Percentiles rank a stretch among this genome's conserved stretches.
These are phyloP conservation scores for Pythium biforme DNA, from an alignment of 352 stramenopile genomes.

Conservation along the genomic window DNA sequence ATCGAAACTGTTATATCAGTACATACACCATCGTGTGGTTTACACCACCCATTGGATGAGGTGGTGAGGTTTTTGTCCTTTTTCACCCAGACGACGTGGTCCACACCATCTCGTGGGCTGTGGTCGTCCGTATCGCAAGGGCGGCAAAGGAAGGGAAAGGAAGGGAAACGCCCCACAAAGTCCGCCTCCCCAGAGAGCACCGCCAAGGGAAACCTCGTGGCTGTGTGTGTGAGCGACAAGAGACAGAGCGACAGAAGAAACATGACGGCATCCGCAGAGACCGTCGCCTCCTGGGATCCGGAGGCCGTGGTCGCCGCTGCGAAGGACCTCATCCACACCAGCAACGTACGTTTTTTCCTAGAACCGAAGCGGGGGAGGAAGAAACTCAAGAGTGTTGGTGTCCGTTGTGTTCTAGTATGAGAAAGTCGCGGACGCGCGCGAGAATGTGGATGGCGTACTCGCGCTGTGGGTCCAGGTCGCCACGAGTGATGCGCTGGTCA, in stretches of 20 bases:
- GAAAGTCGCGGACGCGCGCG: slow-evolving; percentile 60
- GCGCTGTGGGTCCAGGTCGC: slow-evolving; percentile 36
- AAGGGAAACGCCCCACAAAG: slow-evolving; percentile 6
- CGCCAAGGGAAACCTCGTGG: neutral
- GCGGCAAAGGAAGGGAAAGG: neutral
- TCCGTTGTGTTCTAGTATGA: slow-evolving; percentile 47
- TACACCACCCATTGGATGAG: neutral
- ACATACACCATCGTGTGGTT: neutral
- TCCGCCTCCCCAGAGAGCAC: too few species aligned
- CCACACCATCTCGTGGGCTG: neutral
- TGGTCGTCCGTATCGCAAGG: slow-evolving; percentile 10
- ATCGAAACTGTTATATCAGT: neutral
- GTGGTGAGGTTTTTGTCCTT: slow-evolving; percentile 6
- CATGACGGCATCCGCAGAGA: slow-evolving; percentile 25
- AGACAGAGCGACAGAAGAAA: neutral
- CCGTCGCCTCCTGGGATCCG: slow-evolving; percentile 44
- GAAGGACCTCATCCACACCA: slow-evolving; percentile 69
- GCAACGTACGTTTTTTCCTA: slow-evolving; percentile 59
- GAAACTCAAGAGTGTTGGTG: neutral
- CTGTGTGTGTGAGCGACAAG: neutral
- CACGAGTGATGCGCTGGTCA: slow-evolving; percentile 2
- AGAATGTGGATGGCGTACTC: slow-evolving; percentile 47
- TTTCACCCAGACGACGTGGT: neutral
- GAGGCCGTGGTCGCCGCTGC: slow-evolving; percentile 49
- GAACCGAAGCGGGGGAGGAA: too few species aligned